These are phyloP conservation scores for Metarhizium humberi DNA, from an alignment of 2,329 filamentous ascomycete genomes.

Conservation along the genomic window DNA sequence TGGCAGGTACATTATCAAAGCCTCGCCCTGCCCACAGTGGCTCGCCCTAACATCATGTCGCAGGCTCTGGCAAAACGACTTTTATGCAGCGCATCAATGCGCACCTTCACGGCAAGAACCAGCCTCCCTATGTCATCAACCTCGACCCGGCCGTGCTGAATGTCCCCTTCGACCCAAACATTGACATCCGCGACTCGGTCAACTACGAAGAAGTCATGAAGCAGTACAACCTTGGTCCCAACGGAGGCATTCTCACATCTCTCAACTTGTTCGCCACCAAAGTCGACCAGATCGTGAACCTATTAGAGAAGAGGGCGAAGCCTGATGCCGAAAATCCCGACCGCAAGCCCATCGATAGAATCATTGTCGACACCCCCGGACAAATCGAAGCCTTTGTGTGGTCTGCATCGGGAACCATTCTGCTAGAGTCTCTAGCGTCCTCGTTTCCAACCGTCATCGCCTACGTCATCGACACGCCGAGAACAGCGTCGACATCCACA, in stretches of 20 bases:
- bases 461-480: constrained; percentile 94
- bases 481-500: constrained; percentile 84
- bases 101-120: constrained; percentile 71
- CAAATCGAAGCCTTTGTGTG: constrained; percentile 99
- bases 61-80: constrained; percentile 95
- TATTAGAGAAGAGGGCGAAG: constrained; percentile 80
- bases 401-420: constrained; percentile 89
- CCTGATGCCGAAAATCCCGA: constrained; percentile 52
- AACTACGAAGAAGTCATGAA: constrained; percentile 99
- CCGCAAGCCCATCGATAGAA: constrained; percentile 62
- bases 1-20: constrained; percentile 57
- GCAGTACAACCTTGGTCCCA: constrained; percentile 94
- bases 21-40: background rate
- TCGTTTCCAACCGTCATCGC: constrained; percentile 95
- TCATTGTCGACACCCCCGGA: constrained; percentile 89
- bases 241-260: constrained; percentile 91
- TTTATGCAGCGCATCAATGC: constrained; percentile 99
- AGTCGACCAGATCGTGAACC: constrained; percentile 83
- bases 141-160: constrained; percentile 90
- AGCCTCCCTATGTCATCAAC: constrained; percentile 90
- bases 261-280: constrained; percentile 97
- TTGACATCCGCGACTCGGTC: constrained; percentile 96
- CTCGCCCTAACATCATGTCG: background rate
- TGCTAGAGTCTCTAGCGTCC: constrained; percentile 85
- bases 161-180: constrained; percentile 93